phyloP scores from a whole-genome alignment of 805 yeast genomes.

The Phaffomyces opuntiae region DNA sequence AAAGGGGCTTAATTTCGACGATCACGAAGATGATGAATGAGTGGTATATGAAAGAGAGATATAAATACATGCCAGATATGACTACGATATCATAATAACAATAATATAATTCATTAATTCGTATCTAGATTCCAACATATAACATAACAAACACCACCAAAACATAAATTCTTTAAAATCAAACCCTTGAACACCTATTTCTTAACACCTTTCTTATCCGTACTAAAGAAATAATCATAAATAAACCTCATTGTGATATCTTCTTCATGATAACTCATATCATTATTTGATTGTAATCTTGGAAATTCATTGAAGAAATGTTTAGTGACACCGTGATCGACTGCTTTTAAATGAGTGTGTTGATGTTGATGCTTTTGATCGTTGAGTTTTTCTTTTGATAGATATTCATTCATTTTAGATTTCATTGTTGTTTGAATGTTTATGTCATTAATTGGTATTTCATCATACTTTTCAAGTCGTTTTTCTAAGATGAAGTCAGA shows the following conservation, averaged over 20 bases:
- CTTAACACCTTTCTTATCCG: constrained; percentile 4
- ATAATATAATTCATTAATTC: too few relatives aligned
- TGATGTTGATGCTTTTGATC: constrained; percentile 10
- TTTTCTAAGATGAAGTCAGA: constrained; percentile 18
- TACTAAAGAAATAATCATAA: constrained; percentile 18
- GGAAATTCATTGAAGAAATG: constrained; percentile 24
- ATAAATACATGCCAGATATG: too few relatives aligned
- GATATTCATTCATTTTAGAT: background rate
- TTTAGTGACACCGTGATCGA: constrained; percentile 10
- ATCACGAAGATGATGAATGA: constrained; percentile 2
- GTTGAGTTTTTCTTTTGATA: constrained; percentile 5
- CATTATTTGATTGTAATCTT: constrained; percentile 21
- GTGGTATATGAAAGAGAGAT: background rate
- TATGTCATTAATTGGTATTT: background rate
- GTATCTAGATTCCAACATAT: too few relatives aligned
- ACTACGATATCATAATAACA: too few relatives aligned
- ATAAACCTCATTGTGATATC: constrained; percentile 22
- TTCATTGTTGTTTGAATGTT: background rate
- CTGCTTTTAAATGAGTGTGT: constrained; percentile 8
- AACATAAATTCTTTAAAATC: too few relatives aligned
- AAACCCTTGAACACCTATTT: background rate
- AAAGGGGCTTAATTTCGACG: background rate
- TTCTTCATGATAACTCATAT: constrained; percentile 22
- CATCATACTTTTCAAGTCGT: constrained; percentile 13
- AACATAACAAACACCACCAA: too few relatives aligned